Conservation (phyloP, 192 early-diverging fungal species). For the Chytriomyces sp. region DNA sequence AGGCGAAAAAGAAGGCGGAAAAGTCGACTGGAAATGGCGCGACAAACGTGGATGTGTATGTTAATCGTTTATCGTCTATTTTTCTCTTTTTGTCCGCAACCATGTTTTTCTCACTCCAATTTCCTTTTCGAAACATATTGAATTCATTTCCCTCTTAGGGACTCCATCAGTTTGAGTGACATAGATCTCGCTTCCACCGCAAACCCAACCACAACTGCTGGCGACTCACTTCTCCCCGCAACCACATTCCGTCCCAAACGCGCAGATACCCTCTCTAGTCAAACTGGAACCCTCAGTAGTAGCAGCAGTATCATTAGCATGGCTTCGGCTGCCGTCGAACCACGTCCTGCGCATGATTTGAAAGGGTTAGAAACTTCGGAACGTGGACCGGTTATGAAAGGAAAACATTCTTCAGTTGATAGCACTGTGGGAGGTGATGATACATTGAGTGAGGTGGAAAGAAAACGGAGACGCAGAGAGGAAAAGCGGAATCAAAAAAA, state of each 20-base stretch:
- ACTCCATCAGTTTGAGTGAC: constrained; percentile 21
- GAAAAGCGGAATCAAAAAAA: constrained; percentile 35
- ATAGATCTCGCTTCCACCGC: background rate
- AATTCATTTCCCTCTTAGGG: constrained; percentile 23
- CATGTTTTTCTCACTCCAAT: background rate
- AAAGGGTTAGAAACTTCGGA: constrained; percentile 23
- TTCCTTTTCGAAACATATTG: background rate
- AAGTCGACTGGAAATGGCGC: background rate
- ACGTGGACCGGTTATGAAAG: constrained; percentile 25
- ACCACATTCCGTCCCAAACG: constrained; percentile 32
- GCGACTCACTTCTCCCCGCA: background rate
- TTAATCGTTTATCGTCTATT: background rate
- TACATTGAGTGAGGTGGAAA: constrained; percentile 26
- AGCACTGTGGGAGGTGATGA: constrained; percentile 13
- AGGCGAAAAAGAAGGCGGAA: constrained; percentile 43
- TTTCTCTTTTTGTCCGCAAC: background rate
- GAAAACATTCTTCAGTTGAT: constrained; percentile 12
- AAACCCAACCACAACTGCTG: background rate
- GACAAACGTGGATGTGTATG: constrained; percentile 13
- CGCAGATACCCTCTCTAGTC: constrained; percentile 19
- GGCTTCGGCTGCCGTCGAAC: background rate
- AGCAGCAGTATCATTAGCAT: background rate
- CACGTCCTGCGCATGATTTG: background rate
- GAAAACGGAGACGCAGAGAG: constrained; percentile 45
- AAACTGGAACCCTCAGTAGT: background rate